Percentiles rank a stretch among this genome's conserved stretches.
Evolutionary conservation across 371 early-diverging fungal species (phyloP).

Genomic region (Mucor velutinosus): DNA sequence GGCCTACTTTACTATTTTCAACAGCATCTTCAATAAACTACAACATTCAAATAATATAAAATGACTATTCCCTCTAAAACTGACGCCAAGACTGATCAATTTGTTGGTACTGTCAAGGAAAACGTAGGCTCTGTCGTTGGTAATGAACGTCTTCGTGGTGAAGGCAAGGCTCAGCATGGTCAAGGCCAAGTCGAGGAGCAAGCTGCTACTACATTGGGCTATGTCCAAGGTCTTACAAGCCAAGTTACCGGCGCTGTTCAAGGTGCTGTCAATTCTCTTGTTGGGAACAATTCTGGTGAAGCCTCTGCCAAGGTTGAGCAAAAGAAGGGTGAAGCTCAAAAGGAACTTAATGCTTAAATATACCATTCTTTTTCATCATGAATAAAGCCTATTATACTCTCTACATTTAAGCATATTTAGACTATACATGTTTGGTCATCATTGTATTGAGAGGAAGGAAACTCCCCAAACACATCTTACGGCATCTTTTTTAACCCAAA

Average conservation of each 20-base stretch:
- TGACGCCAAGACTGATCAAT: slow-evolving; percentile 31
- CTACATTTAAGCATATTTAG: too few relatives aligned
- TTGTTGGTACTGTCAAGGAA: slow-evolving; percentile 44
- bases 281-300: slow-evolving; percentile 19
- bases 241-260: slow-evolving; percentile 25
- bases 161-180: slow-evolving; percentile 37
- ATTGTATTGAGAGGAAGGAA: too few relatives aligned
- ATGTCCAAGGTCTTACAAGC: slow-evolving; percentile 17
- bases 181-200: slow-evolving; percentile 34
- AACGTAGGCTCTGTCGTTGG: slow-evolving; percentile 39
- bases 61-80: slow-evolving; percentile 18
- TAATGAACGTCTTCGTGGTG: slow-evolving; percentile 33
- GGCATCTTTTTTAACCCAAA: background rate
- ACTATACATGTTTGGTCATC: too few relatives aligned
- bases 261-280: slow-evolving; percentile 17
- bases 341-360: slow-evolving; percentile 17
- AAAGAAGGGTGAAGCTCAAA: slow-evolving; percentile 25
- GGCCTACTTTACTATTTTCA: background rate
- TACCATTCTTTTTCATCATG: too few relatives aligned
- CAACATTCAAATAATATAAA: background rate
- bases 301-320: slow-evolving; percentile 11
- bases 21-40: background rate
- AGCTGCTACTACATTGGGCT: slow-evolving; percentile 21
- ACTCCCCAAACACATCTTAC: background rate
- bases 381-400: too few relatives aligned